phyloP scores from a whole-genome alignment of 805 yeast genomes.

The Kockiozyma suomiensis region DNA sequence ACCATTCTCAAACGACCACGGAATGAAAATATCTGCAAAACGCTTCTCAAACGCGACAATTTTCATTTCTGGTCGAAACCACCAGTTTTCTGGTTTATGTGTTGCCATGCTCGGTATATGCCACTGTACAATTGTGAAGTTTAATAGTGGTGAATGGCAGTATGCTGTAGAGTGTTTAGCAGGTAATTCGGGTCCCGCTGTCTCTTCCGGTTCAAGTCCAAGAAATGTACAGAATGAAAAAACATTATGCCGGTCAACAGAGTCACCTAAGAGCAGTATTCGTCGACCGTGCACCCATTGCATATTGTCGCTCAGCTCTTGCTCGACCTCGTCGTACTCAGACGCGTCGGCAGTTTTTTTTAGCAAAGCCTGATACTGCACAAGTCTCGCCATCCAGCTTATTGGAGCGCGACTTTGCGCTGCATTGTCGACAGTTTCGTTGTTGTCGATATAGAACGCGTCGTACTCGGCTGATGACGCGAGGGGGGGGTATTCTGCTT shows the following conservation, averaged over 20 bases:
- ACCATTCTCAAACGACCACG: background rate
- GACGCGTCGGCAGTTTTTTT: background rate
- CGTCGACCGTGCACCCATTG: slow-evolving; percentile 18
- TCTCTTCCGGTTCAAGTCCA: background rate
- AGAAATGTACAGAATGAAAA: slow-evolving; percentile 20
- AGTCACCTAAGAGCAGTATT: slow-evolving; percentile 25
- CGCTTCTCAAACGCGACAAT: slow-evolving; percentile 30
- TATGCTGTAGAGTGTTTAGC: slow-evolving; percentile 15
- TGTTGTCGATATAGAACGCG: background rate
- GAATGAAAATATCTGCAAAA: slow-evolving; percentile 12
- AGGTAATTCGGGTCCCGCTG: background rate
- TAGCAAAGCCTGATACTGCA: background rate
- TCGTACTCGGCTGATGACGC: background rate
- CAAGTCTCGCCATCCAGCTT: background rate
- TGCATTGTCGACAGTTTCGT: background rate
- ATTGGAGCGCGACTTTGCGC: background rate
- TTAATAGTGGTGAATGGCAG: slow-evolving; percentile 22
- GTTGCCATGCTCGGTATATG: slow-evolving; percentile 25
- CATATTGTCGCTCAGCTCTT: background rate
- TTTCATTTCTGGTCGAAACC: slow-evolving; percentile 25
- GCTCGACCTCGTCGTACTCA: background rate
- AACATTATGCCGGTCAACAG: slow-evolving; percentile 26
- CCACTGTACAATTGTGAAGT: slow-evolving; percentile 31
- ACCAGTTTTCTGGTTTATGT: slow-evolving; percentile 23
- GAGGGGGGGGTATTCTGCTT: slow-evolving; percentile 3